These are phyloP conservation scores for Aspergillus chevalieri DNA, from an alignment of 2,329 filamentous ascomycete genomes.

Conservation along the genomic window DNA sequence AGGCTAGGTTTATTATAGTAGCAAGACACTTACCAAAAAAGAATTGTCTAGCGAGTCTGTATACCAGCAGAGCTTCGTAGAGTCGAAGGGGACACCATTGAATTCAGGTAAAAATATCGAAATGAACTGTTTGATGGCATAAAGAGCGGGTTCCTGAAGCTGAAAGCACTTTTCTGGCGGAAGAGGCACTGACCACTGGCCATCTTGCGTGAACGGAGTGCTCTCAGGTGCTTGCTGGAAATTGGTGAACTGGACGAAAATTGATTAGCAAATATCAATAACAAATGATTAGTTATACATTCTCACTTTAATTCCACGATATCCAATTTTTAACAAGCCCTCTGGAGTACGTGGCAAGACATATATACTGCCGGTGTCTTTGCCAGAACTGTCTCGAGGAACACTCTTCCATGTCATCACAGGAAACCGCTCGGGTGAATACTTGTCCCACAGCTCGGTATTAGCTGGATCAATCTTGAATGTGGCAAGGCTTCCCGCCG, in stretches of 20 bases:
- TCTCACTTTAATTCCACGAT: not conserved
- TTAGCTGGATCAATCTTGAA: slow-evolving; percentile 21
- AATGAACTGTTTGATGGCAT: not conserved
- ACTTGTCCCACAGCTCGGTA: slow-evolving; percentile 25
- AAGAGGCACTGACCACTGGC: slow-evolving; percentile 27
- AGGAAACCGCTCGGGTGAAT: slow-evolving; percentile 27
- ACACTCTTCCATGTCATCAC: slow-evolving; percentile 29
- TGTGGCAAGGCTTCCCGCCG: slow-evolving; percentile 8
- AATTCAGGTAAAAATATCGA: not conserved
- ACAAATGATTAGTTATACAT: not conserved
- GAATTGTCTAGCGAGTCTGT: not conserved
- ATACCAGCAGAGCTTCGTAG: not conserved
- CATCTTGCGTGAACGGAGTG: slow-evolving; percentile 23
- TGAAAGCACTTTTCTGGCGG: slow-evolving; percentile 13
- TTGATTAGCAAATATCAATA: not conserved
- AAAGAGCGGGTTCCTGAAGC: slow-evolving; percentile 12
- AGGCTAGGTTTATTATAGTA: too few species aligned
- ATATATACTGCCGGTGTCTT: slow-evolving; percentile 25
- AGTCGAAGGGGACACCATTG: not conserved
- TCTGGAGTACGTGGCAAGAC: slow-evolving; percentile 15
- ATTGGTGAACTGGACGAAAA: slow-evolving; percentile 24
- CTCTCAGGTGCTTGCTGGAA: slow-evolving; percentile 23
- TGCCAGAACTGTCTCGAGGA: slow-evolving; percentile 19
- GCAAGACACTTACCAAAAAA: too few species aligned
- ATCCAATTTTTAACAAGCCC: not conserved